Evolutionary conservation across 768 basidiomycete species (phyloP).

Genomic region (Coprinopsis strossmayeri): DNA sequence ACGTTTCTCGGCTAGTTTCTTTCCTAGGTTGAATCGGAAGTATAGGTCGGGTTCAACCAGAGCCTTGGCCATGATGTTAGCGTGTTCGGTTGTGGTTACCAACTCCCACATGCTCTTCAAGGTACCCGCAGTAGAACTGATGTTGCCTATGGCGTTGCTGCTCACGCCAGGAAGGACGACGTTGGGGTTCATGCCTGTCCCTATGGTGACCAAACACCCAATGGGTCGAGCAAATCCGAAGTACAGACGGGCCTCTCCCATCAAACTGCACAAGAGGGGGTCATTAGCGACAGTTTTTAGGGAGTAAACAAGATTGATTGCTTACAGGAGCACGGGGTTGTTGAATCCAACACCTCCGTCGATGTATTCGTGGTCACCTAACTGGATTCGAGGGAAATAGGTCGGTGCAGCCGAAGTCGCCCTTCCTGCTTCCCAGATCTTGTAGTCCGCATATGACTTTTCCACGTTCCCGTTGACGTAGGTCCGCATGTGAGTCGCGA

Average conservation of each 20-base stretch:
- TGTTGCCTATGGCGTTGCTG: conserved; percentile 9
- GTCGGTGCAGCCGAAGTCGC: conserved; percentile 30
- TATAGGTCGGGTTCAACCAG: conserved; percentile 15
- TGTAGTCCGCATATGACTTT: conserved; percentile 19
- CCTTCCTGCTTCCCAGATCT: conserved; percentile 28
- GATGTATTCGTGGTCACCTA: conserved; percentile 21
- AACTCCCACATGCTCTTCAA: conserved; percentile 15
- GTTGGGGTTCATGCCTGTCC: conserved; percentile 20
- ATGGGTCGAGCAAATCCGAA: conserved; percentile 18
- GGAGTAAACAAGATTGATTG: not conserved
- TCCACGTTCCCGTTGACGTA: conserved; percentile 22
- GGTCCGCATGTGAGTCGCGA: conserved; percentile 23
- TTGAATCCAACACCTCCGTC: conserved; percentile 27
- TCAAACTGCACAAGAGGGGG: conserved; percentile 13
- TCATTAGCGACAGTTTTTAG: not conserved
- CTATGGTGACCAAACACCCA: conserved; percentile 19
- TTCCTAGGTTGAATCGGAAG: conserved; percentile 20
- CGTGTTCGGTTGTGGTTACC: conserved; percentile 14
- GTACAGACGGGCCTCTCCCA: conserved; percentile 20
- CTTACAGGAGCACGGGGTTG: conserved; percentile 24
- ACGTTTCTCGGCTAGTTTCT: conserved; percentile 16
- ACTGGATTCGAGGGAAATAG: conserved; percentile 23
- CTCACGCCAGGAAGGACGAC: conserved; percentile 13
- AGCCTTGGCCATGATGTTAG: conserved; percentile 13
- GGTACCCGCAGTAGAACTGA: conserved; percentile 8